Conservation (phyloP, 176 grass and related monocot genomes). For the Carex myosuroides region DNA sequence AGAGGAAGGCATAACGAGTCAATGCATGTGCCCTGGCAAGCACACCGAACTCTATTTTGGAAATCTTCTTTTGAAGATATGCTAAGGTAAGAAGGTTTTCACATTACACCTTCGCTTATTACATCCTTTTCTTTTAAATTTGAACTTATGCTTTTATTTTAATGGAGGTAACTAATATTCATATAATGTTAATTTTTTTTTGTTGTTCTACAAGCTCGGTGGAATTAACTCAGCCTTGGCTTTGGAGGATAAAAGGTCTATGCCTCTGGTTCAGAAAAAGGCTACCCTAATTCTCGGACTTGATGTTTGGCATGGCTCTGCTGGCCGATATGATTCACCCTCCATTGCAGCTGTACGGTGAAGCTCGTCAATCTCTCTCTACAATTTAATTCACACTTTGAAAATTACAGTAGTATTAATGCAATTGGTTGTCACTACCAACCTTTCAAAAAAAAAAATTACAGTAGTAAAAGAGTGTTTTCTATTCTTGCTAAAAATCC, state of each 20-base stretch:
- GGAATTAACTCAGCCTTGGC: conserved; percentile 64
- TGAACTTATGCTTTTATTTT: not conserved
- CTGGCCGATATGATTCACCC: conserved; percentile 50
- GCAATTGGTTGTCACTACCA: too few relatives aligned
- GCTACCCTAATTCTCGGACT: conserved; percentile 80
- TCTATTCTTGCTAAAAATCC: not conserved
- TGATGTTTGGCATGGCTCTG: conserved; percentile 73
- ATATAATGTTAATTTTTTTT: conserved; percentile 11
- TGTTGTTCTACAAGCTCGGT: conserved; percentile 39
- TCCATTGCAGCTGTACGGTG: conserved; percentile 63
- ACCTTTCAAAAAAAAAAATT: not conserved
- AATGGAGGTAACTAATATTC: too few relatives aligned
- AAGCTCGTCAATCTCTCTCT: not conserved
- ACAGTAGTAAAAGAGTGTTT: not conserved
- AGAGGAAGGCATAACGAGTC: conserved; percentile 71
- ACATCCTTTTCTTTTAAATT: not conserved
- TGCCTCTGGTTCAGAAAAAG: conserved; percentile 40
- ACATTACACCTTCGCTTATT: not conserved
- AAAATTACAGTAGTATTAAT: not conserved
- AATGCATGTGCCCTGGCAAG: conserved; percentile 64
- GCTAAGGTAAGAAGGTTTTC: conserved; percentile 40
- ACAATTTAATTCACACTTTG: not conserved
- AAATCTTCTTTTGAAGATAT: conserved; percentile 89
- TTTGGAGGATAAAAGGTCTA: conserved; percentile 37
- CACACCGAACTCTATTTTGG: conserved; percentile 83